Evolutionary conservation across 306 rosid genomes (phyloP), one percentile per base, ranked within the genome.

Genomic region (Dryas octopetala): DNA sequence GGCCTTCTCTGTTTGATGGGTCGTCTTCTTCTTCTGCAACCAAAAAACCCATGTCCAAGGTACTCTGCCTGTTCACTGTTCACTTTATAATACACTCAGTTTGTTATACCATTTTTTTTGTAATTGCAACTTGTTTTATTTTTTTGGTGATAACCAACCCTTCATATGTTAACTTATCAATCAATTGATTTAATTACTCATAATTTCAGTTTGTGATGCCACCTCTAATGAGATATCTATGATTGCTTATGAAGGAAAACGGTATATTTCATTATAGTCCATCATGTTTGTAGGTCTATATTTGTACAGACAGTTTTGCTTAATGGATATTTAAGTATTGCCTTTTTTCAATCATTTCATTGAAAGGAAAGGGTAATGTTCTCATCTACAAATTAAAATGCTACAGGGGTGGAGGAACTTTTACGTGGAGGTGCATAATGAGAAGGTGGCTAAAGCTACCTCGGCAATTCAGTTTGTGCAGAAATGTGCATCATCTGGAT

Each of bases 361-460:
- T 23, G 23, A 23, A 23, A 23, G 23, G 23, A 23, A 23, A 23
- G 23, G 23, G 16, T 4, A 6, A 14, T 13, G 26, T 5, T 69
- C 16, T 32, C 16, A 5, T 52, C 2, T 4, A 32, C 54, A 28
- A 71, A 26, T 16, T 40, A 7, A 54, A 52, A 60, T 78, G 54
- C 15, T 76, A 14, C n/a, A 94, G 98, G 88, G 79, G 50, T 93
- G 98, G 96, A 88, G 79, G 86, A 62, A 50, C 54, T 75, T 88
- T 69, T 94, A 94, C 88, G 57, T 86, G 12, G 80, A 77, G 86
- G 85, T 85, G 85, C 96, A 88, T 82, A 53, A 59, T 44, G 92
- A 88, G 78, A 66, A 87, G 84, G 91, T 81, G 9, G 68, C 80
- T 58, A 72, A 75, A 74, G 94, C 82, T 57, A 62, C 49, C 62